Base-by-base conservation (phyloP, 176 grass and related monocot species). In the Saccharum officinarum region DNA sequence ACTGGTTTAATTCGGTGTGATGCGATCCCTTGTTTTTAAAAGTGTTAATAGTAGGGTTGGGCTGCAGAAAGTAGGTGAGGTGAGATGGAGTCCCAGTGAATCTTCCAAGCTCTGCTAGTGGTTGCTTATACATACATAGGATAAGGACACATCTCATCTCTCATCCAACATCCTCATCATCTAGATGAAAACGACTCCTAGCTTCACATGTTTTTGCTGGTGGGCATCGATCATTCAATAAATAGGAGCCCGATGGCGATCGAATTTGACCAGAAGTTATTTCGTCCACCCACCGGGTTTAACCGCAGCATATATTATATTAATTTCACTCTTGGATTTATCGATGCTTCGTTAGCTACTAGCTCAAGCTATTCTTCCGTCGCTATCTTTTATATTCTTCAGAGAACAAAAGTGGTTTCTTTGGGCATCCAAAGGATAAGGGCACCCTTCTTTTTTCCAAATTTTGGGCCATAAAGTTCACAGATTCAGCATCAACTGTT, bases 201-300 rank as follows among this genome's bases (percentile, higher is more conserved):
- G 59, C 65, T 78, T 88, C 87, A 82, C 83, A 88, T 92, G 91
- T 90, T 80, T 82, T 80, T 20, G 44, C 23, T 81, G 38, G 65
- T 85, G 28, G 64, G 59, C 88, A 71, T 61, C 16, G 47, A 71
- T 45, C 83, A 44, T 71, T 79, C 84, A 49, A 65, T 78, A 68
- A 80, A 90, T 37, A 81, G 89, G 78, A 60, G 17, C 18, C 84
- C 86, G 89, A 88, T 72, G 94, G 80, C 76, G 50, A 91, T 82
- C 72, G 69, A 57, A 18, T 92, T 97, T 97, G 92, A 90, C 87
- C 73, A 37, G 61, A 73, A 94, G 88, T 80, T 71, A 86, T 67
- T 42, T 87, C 61, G 14, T 26, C 42, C 64, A 61, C 46, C 67
- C 84, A 83, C 68, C 68, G 44, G 69, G 28, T 80, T 71, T 54